Base-by-base conservation (phyloP, 2,329 filamentous ascomycete species). In the Onygenales sp. region DNA sequence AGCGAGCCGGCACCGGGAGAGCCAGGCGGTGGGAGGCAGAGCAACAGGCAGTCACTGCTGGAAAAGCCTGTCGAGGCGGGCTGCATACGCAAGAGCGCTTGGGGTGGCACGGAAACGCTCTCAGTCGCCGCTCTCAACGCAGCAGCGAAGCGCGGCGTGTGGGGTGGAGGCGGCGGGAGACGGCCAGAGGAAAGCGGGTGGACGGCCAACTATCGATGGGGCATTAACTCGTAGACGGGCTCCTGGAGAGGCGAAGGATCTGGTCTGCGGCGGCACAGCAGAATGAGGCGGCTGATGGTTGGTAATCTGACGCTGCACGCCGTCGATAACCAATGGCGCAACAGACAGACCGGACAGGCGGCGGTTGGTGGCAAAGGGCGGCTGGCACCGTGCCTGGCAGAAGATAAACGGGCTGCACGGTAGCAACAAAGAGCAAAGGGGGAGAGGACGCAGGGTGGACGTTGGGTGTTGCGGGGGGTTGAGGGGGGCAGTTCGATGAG, bases 171-270 rank as follows among this genome's bases (percentile, higher is more conserved):
- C 41, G 51, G 43, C 49, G 43, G 47, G 39, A 55, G 44, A 56
- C 52, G 51, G 53, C 17, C 35, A 41, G 35, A 14, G 39, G 33
- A 45, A 13, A 53, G 36, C 33, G 53, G 48, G 38, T 27, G 21
- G 38, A 43, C 21, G 53, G 50, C 33, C 44, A 49, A 33, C 27
- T 17, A 11, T 31, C 21, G 10, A 31, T 10, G 41, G 55, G 54
- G 52, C 54, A 55, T 54, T 54, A 55, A 55, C 52, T 55, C 14
- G 45, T 17, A 2, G 44, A 50, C 27, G 17, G 36, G 9, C n/a
- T 48, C 27, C 9, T 17, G 17, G 31, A 14, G 21, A 14, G 17
- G 11, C 8, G 35, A 11, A 27, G n/a, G 17, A 13, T 31, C 35
- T 41, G 36, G 9, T n/a, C 46, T 35, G 35, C 11, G 14, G 46